Percentiles rank a stretch among this genome's conserved stretches.
Evolutionary conservation across 2,329 filamentous ascomycete species (phyloP).

Genomic region (Chalara sp.): DNA sequence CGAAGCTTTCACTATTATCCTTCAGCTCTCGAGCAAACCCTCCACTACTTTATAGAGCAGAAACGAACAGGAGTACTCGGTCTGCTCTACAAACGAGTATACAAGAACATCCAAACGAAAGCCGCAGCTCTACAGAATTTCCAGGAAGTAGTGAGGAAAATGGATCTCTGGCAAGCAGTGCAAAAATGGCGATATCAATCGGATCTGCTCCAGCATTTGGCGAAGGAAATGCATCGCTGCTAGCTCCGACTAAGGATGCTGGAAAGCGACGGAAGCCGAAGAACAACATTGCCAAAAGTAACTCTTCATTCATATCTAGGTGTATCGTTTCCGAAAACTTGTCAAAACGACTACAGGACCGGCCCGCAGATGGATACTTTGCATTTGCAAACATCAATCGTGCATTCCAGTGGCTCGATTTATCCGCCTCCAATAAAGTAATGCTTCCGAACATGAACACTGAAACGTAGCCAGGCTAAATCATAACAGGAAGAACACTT

Average conservation of each 20-base stretch:
- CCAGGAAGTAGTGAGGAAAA: slow-evolving; percentile 48
- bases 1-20: slow-evolving; percentile 69
- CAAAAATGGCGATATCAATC: slow-evolving; percentile 22
- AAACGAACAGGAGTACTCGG: slow-evolving; percentile 43
- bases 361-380: slow-evolving; percentile 72
- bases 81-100: slow-evolving; percentile 42
- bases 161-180: slow-evolving; percentile 42
- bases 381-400: slow-evolving; percentile 94
- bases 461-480: slow-evolving; percentile 18
- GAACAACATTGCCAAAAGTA: slow-evolving; percentile 97
- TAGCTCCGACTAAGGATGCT: slow-evolving; percentile 58
- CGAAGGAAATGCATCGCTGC: slow-evolving; percentile 72
- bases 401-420: slow-evolving; percentile 92
- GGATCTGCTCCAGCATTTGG: slow-evolving; percentile 65
- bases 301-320: slow-evolving; percentile 95
- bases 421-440: slow-evolving; percentile 68
- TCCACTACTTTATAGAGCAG: slow-evolving; percentile 47
- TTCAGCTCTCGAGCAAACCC: slow-evolving; percentile 29
- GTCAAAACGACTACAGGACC: slow-evolving; percentile 72
- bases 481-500: slow-evolving; percentile 68
- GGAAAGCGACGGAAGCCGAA: slow-evolving; percentile 89
- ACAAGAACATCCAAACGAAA: slow-evolving; percentile 55
- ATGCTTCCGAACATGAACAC: not conserved
- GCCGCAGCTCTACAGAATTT: slow-evolving; percentile 52
- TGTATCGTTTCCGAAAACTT: slow-evolving; percentile 85